Conservation (phyloP, 805 yeast genomes). For the Hanseniaspora mollemarum region DNA sequence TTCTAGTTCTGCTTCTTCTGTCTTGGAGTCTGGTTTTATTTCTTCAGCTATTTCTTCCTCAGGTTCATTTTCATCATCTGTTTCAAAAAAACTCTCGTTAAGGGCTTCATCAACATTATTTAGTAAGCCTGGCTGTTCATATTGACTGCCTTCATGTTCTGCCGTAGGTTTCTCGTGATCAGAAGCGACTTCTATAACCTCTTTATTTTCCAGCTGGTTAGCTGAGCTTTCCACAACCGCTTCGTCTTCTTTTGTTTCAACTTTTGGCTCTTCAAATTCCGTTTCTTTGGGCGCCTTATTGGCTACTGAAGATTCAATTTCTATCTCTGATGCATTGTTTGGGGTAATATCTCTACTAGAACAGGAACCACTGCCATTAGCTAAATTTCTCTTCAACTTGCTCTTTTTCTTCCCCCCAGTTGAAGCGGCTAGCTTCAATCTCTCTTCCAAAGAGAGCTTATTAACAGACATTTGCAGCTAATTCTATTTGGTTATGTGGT, state of each 20-base stretch:
- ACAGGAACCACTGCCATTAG: conserved; percentile 9
- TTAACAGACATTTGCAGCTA: conserved; percentile 32
- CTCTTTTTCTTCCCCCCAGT: conserved; percentile 28
- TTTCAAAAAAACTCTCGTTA: too few relatives aligned
- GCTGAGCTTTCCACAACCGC: too few relatives aligned
- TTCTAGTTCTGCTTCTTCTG: conserved; percentile 8
- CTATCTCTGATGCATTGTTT: neutral
- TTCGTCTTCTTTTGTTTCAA: conserved; percentile 4
- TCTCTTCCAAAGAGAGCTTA: conserved; percentile 68
- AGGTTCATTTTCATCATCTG: neutral
- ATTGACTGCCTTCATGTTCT: too few relatives aligned
- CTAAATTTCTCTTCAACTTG: conserved; percentile 24
- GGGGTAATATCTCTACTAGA: neutral
- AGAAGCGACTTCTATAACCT: conserved; percentile 21
- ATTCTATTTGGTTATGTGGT: neutral
- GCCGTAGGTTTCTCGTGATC: too few relatives aligned
- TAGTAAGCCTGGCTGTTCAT: too few relatives aligned
- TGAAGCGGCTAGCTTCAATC: conserved; percentile 72
- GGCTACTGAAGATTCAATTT: neutral
- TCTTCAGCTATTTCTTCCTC: neutral
- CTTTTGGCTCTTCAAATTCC: neutral
- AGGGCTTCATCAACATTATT: too few relatives aligned
- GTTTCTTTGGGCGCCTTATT: too few relatives aligned
- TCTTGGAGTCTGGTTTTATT: conserved; percentile 22
- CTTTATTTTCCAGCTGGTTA: conserved; percentile 15